phyloP scores from a whole-genome alignment of 169 alveolate genomes.

The Cryptosporidium viatorum region DNA sequence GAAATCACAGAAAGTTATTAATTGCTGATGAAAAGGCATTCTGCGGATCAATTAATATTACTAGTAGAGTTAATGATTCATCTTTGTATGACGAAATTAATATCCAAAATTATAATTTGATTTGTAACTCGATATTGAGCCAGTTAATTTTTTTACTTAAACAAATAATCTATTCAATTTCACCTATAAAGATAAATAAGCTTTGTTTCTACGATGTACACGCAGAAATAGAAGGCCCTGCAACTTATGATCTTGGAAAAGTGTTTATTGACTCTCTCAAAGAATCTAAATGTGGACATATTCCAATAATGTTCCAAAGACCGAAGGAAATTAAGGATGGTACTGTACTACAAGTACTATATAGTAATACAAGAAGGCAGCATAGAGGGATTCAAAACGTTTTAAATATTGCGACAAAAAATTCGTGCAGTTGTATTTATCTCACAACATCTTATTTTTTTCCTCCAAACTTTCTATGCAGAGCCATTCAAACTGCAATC shows the following conservation, averaged over 20 bases:
- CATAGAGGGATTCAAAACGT: constrained; percentile 67
- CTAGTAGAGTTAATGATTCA: constrained; percentile 55
- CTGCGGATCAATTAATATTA: constrained; percentile 87
- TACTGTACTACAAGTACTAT: constrained; percentile 63
- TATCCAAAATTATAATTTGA: constrained; percentile 71
- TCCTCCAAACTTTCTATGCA: constrained; percentile 85
- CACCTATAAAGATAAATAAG: constrained; percentile 68
- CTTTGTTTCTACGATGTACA: constrained; percentile 82
- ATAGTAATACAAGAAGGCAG: constrained; percentile 60
- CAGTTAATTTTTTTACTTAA: constrained; percentile 77
- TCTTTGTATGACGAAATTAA: constrained; percentile 1
- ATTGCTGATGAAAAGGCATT: constrained; percentile 83
- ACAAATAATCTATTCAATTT: constrained; percentile 77
- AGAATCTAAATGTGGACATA: constrained; percentile 28
- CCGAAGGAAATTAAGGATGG: constrained; percentile 79
- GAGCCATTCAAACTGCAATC: constrained; percentile 82
- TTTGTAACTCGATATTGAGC: constrained; percentile 74
- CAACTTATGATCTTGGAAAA: constrained; percentile 64
- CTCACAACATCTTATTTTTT: constrained; percentile 86
- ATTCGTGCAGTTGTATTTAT: constrained; percentile 80
- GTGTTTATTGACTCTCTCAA: constrained; percentile 63
- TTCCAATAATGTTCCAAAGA: constrained; percentile 50
- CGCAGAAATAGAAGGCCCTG: constrained; percentile 81
- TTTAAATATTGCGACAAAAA: constrained; percentile 42
- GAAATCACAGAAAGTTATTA: constrained; percentile 85